phyloP scores from a whole-genome alignment of 2,329 filamentous ascomycete species.

The Bipolaris gigantea region DNA sequence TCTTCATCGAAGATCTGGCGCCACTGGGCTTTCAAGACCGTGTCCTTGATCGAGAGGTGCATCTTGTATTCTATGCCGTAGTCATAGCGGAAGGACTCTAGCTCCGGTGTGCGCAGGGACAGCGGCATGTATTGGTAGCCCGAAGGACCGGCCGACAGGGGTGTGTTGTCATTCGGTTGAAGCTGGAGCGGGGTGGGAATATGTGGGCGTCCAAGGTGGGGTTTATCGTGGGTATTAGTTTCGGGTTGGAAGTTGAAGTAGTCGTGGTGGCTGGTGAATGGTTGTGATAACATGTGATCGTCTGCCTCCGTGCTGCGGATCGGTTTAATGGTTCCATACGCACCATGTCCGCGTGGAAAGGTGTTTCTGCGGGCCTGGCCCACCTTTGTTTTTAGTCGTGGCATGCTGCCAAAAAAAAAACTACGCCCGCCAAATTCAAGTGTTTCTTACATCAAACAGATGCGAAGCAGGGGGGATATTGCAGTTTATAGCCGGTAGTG shows the following conservation, averaged over 20 bases:
- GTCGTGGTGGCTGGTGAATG: not conserved
- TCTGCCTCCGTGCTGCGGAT: not conserved
- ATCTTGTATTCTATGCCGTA: not conserved
- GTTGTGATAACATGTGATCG: not conserved
- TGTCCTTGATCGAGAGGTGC: not conserved
- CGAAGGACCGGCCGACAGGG: conserved; percentile 2
- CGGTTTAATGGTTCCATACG: not conserved
- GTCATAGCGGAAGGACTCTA: conserved; percentile 8
- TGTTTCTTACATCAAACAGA: too few relatives aligned
- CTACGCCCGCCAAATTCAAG: too few relatives aligned
- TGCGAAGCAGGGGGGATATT: too few relatives aligned
- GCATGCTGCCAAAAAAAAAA: not conserved
- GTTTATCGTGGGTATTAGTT: too few relatives aligned
- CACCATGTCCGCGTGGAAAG: not conserved
- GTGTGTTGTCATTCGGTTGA: not conserved
- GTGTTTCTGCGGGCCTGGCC: not conserved
- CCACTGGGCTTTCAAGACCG: not conserved
- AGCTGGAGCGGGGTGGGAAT: not conserved
- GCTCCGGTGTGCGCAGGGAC: not conserved
- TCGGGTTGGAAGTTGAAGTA: not conserved
- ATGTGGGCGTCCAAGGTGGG: not conserved
- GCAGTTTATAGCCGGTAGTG: too few relatives aligned
- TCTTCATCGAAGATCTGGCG: conserved; percentile 2
- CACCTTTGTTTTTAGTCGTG: not conserved
- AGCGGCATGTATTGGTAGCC: conserved; percentile 5